Base-by-base conservation (phyloP, 2,329 filamentous ascomycete species). In the Parafenestella ontariensis region DNA sequence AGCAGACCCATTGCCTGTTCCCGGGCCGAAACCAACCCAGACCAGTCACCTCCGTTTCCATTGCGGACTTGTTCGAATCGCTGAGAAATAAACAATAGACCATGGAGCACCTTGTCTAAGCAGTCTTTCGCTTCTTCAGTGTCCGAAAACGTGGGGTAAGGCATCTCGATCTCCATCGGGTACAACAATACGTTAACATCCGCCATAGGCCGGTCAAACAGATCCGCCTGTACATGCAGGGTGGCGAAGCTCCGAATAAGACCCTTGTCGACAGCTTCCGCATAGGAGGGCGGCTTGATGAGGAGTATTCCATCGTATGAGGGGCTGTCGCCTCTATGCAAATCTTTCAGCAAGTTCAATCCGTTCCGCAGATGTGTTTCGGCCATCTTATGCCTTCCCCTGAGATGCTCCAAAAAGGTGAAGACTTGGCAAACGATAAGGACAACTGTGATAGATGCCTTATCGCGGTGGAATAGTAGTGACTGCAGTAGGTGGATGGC, bases 341-440 rank as follows among this genome's bases (percentile, higher is more conserved):
- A 59, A 26, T 72, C 66, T 11, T 54, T 54, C 1, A 82, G 58
- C 11, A 82, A 59, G 39, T 66, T 73, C 4, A 81, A 29, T 0
- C 80, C 80, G 36, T 70, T 79, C 21, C 73, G 64, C 2, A 82
- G 69, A 61, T 82, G 79, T 1, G 57, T 58, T 18, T 72, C 66
- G 13, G 73, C 78, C 0, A 73, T 64, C 6, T 62, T 56, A 33
- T 76, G 78, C 17, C 74, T 72, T 2, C 78, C 78, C 5, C 75
- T 71, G 4, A 80, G 58, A 21, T 75, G 73, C 43, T 81, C 79
- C 34, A 80, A 52, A 31, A 66, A 74, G 2, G 77, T 66, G 46
- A 81, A 80, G 0, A 80, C 24, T 45, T 78, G 62, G 45, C 78
- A 81, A 1, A 73, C 68, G 28, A 80, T 76, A n/a, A 81, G 64